Evolutionary conservation across 768 basidiomycete genomes (phyloP).

Genomic region (Hemileccinum impolitum): DNA sequence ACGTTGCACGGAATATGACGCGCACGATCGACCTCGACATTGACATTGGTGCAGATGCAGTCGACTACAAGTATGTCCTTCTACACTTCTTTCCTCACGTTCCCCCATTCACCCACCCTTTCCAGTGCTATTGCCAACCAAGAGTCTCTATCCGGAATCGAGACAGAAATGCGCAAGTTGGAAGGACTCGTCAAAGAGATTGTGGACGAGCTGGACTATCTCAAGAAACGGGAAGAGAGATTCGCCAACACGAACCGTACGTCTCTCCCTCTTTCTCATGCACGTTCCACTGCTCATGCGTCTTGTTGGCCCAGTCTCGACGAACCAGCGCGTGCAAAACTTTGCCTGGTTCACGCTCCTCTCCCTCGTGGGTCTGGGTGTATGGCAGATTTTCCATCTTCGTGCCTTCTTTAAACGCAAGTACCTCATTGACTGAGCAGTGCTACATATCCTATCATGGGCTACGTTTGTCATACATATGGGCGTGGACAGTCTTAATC

Average conservation of each 20-base stretch:
- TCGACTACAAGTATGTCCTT: conserved; percentile 92
- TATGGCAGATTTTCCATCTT: conserved; percentile 94
- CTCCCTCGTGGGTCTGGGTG: conserved; percentile 74
- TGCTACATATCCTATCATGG: conserved; percentile 7
- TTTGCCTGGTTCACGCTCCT: conserved; percentile 89
- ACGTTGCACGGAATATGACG: conserved; percentile 47
- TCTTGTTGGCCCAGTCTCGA: conserved; percentile 61
- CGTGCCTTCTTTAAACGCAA: conserved; percentile 95
- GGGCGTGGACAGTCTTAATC: background rate
- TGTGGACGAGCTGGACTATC: conserved; percentile 87
- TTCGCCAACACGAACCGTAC: conserved; percentile 88
- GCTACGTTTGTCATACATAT: conserved; percentile 1
- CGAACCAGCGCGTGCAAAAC: conserved; percentile 84
- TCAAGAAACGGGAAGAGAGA: conserved; percentile 83
- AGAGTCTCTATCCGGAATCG: conserved; percentile 90
- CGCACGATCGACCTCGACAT: conserved; percentile 90
- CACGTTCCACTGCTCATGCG: background rate
- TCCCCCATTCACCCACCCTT: conserved; percentile 2
- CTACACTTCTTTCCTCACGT: background rate
- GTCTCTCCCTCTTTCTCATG: conserved; percentile 32
- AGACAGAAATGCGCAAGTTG: conserved; percentile 97
- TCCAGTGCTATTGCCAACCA: conserved; percentile 95
- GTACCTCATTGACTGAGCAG: conserved; percentile 77
- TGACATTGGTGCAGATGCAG: conserved; percentile 97
- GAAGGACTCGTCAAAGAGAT: conserved; percentile 95